Conservation (phyloP, 495 filamentous ascomycete species). For the Xylaria nigripes region DNA sequence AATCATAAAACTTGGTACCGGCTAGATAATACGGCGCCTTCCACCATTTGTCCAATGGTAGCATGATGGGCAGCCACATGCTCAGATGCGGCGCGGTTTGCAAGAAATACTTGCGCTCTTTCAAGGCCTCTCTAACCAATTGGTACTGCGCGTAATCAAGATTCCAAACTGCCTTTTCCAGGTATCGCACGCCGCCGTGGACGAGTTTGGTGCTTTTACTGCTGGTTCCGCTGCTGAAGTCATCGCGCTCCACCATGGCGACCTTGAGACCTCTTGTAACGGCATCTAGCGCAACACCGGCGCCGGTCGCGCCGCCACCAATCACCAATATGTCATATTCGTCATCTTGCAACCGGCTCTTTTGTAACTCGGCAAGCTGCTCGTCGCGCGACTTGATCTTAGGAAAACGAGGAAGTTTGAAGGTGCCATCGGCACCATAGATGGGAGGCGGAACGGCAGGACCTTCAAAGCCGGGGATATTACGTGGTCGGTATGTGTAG, state of each 20-base stretch:
- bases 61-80: constrained; percentile 94
- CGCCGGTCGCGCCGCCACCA: constrained; percentile 86
- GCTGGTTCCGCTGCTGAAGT: constrained; percentile 89
- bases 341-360: constrained; percentile 33
- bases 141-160: constrained; percentile 93
- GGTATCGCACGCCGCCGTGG: constrained; percentile 90
- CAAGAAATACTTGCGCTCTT: constrained; percentile 91
- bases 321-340: constrained; percentile 86
- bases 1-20: constrained; percentile 91
- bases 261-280: constrained; percentile 89
- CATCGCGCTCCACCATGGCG: constrained; percentile 88
- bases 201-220: constrained; percentile 97
- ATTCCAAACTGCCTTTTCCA: constrained; percentile 96
- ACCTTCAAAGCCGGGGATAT: constrained; percentile 76
- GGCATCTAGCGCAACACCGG: constrained; percentile 89
- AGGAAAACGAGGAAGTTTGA: constrained; percentile 76
- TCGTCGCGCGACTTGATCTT: constrained; percentile 60
- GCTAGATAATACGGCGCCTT: constrained; percentile 97
- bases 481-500: constrained; percentile 71
- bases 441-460: constrained; percentile 74
- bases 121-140: constrained; percentile 87
- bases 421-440: constrained; percentile 66
- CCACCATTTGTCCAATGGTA: constrained; percentile 94
- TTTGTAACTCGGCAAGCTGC: constrained; percentile 53
- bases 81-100: constrained; percentile 94